Evolutionary conservation across 306 rosid species (phyloP).

Genomic region (Quercus rubra): DNA sequence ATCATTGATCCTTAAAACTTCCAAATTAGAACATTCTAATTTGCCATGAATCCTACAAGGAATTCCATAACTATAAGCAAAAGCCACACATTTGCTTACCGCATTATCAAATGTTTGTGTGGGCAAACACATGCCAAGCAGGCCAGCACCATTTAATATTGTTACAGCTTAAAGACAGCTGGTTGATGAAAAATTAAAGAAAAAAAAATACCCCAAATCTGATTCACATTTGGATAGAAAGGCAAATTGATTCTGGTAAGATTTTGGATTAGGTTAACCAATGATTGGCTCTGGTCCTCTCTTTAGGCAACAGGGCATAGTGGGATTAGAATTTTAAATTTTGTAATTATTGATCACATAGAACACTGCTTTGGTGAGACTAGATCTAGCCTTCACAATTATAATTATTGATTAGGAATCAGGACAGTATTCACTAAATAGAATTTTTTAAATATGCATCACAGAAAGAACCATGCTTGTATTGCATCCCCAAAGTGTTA

Average conservation of each 20-base stretch:
- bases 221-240: slow-evolving; percentile 16
- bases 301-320: slow-evolving; percentile 28
- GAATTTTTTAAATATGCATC: background rate
- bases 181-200: background rate
- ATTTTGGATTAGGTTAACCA: slow-evolving; percentile 14
- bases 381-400: background rate
- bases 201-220: background rate
- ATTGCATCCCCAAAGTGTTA: background rate
- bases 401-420: background rate
- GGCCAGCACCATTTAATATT: background rate
- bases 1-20: background rate
- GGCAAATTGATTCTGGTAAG: slow-evolving; percentile 15
- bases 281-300: slow-evolving; percentile 12
- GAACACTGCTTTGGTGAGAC: background rate
- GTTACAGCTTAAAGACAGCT: background rate
- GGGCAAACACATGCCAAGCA: background rate
- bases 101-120: background rate
- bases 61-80: background rate
- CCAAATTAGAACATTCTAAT: background rate
- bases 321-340: slow-evolving; percentile 1
- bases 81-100: background rate
- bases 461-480: background rate
- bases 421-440: background rate
- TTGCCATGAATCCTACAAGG: background rate
- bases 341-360: background rate